These are phyloP conservation scores for Paecilomyces fulvus DNA, from an alignment of 2,329 filamentous ascomycete species.

Conservation along the genomic window DNA sequence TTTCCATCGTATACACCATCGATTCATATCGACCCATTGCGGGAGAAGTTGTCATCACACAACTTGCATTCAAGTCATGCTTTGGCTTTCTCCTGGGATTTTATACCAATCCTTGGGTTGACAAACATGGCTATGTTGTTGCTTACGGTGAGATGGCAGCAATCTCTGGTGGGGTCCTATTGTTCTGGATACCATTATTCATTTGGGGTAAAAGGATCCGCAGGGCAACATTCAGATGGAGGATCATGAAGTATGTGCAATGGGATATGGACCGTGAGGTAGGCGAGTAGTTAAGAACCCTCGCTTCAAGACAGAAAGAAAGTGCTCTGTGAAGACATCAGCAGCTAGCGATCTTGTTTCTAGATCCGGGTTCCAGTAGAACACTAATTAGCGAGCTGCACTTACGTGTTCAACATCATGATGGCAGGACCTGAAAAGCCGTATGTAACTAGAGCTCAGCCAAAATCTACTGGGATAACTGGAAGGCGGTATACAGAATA, in stretches of 20 bases:
- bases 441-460: too few relatives aligned
- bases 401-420: too few relatives aligned
- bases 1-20: conserved; percentile 50
- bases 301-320: background rate
- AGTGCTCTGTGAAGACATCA: background rate
- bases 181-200: conserved; percentile 45
- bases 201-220: conserved; percentile 45
- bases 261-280: conserved; percentile 49
- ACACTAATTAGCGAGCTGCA: too few relatives aligned
- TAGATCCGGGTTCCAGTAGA: background rate
- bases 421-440: too few relatives aligned
- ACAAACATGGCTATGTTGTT: conserved; percentile 40
- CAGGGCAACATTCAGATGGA: conserved; percentile 42
- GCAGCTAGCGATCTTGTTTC: background rate
- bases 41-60: conserved; percentile 47
- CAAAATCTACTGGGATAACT: too few relatives aligned
- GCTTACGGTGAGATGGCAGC: conserved; percentile 52
- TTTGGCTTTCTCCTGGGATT: conserved; percentile 54
- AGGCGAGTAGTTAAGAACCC: conserved; percentile 35
- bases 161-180: conserved; percentile 40
- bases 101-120: conserved; percentile 53
- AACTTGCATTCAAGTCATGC: conserved; percentile 48
- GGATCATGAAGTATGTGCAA: conserved; percentile 36
- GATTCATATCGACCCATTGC: conserved; percentile 51
- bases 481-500: background rate